phyloP scores from a whole-genome alignment of 2,329 filamentous ascomycete species.

The Exophiala bonariae region DNA sequence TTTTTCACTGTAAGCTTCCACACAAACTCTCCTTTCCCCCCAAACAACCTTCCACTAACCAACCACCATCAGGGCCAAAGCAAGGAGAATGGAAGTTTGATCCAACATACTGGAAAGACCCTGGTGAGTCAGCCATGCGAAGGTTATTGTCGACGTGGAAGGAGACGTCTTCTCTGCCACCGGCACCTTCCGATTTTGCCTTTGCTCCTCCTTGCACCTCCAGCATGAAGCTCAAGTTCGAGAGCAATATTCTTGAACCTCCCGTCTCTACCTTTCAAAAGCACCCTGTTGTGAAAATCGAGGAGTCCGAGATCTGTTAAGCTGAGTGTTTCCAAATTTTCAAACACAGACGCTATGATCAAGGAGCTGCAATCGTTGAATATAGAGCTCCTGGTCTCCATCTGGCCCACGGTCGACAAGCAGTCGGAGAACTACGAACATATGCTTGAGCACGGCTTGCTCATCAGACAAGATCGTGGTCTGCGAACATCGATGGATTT shows the following conservation, averaged over 20 bases:
- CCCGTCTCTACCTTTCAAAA: conserved; percentile 3
- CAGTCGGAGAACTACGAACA: conserved; percentile 60
- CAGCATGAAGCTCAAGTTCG: conserved; percentile 7
- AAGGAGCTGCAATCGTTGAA: conserved; percentile 58
- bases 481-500: conserved; percentile 60
- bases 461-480: conserved; percentile 63
- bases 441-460: conserved; percentile 61
- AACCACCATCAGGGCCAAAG: conserved; percentile 45
- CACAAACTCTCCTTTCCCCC: too few relatives aligned
- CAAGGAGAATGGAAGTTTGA: conserved; percentile 72
- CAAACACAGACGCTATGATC: conserved; percentile 58
- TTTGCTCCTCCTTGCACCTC: conserved; percentile 3
- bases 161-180: conserved; percentile 9
- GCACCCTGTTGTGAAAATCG: conserved; percentile 5
- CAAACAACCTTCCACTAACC: not conserved
- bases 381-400: conserved; percentile 68
- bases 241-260: conserved; percentile 3
- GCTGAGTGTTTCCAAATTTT: conserved; percentile 2
- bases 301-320: conserved; percentile 16
- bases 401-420: conserved; percentile 67
- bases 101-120: conserved; percentile 63
- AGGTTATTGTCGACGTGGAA: conserved; percentile 18
- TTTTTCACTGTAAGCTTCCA: conserved; percentile 55
- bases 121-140: conserved; percentile 40
- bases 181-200: conserved; percentile 7